phyloP scores from a whole-genome alignment of 768 basidiomycete genomes.

The Rhodotorula diobovata region DNA sequence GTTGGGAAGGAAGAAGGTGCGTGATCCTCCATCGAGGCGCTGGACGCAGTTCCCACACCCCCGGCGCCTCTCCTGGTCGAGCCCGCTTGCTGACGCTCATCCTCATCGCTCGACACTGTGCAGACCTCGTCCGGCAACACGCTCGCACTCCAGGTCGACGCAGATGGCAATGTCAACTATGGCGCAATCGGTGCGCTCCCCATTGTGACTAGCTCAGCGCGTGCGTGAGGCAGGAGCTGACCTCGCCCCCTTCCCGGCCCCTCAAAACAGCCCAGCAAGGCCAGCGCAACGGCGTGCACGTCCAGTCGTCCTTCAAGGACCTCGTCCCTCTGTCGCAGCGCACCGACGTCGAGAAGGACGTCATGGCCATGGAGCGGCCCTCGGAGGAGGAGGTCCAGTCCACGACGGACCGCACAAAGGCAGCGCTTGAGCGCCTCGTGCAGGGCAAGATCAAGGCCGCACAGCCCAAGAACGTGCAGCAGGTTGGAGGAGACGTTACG shows the following conservation, averaged over 20 bases:
- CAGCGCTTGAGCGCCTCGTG: constrained; percentile 87
- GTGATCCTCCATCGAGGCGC: neutral
- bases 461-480: constrained; percentile 91
- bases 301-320: constrained; percentile 97
- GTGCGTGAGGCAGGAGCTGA: neutral
- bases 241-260: neutral
- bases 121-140: constrained; percentile 90
- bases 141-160: constrained; percentile 90
- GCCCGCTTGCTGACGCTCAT: neutral
- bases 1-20: constrained; percentile 79
- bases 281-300: constrained; percentile 72
- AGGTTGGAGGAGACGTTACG: constrained; percentile 62
- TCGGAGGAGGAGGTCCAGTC: constrained; percentile 85
- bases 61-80: neutral
- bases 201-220: neutral
- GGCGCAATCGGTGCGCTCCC: constrained; percentile 65
- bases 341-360: constrained; percentile 73
- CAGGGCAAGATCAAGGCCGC: constrained; percentile 97
- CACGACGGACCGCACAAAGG: constrained; percentile 85
- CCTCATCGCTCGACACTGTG: neutral
- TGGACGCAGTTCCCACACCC: no score
- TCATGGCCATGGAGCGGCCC: constrained; percentile 78
- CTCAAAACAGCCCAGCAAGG: constrained; percentile 70
- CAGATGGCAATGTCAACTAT: constrained; percentile 92
- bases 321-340: constrained; percentile 86